These are phyloP conservation scores for Aspergillus sp. DNA, from an alignment of 2,329 filamentous ascomycete species.

Conservation along the genomic window DNA sequence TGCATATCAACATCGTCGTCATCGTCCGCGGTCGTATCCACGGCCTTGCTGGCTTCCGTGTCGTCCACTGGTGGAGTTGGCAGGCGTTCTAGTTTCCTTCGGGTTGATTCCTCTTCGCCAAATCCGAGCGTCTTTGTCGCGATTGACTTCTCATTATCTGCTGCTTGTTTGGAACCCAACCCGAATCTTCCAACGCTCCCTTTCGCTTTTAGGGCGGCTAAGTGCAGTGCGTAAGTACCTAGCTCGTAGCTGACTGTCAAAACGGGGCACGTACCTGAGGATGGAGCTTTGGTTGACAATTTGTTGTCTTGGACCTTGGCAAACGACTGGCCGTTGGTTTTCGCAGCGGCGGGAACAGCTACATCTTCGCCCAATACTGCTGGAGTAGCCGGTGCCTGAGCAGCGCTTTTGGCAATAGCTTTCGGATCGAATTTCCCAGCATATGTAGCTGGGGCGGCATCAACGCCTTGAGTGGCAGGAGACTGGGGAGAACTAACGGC, in stretches of 20 bases:
- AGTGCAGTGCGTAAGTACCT: conserved; percentile 16
- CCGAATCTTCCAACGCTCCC: conserved; percentile 82
- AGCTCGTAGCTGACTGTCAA: background rate
- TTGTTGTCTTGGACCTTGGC: conserved; percentile 45
- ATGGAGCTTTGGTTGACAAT: conserved; percentile 41
- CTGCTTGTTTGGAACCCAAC: conserved; percentile 65
- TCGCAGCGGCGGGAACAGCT: conserved; percentile 49
- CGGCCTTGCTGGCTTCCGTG: conserved; percentile 57
- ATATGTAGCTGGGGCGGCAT: conserved; percentile 58
- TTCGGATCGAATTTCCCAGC: conserved; percentile 85
- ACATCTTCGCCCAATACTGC: conserved; percentile 58
- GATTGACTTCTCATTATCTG: conserved; percentile 65
- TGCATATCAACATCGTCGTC: conserved; percentile 73
- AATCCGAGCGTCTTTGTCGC: conserved; percentile 77
- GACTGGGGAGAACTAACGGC: conserved; percentile 53
- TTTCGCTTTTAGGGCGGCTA: conserved; percentile 62
- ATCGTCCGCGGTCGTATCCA: conserved; percentile 57
- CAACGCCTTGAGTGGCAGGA: conserved; percentile 49
- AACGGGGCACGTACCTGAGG: conserved; percentile 36
- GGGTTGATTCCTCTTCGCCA: conserved; percentile 82
- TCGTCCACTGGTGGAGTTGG: conserved; percentile 71
- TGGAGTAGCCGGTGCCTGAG: conserved; percentile 57
- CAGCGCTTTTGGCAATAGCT: conserved; percentile 76
- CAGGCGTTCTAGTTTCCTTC: conserved; percentile 87
- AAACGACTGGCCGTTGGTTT: conserved; percentile 39